These are phyloP conservation scores for Fusarium floridanum DNA, from an alignment of 2,329 filamentous ascomycete species.

Conservation along the genomic window DNA sequence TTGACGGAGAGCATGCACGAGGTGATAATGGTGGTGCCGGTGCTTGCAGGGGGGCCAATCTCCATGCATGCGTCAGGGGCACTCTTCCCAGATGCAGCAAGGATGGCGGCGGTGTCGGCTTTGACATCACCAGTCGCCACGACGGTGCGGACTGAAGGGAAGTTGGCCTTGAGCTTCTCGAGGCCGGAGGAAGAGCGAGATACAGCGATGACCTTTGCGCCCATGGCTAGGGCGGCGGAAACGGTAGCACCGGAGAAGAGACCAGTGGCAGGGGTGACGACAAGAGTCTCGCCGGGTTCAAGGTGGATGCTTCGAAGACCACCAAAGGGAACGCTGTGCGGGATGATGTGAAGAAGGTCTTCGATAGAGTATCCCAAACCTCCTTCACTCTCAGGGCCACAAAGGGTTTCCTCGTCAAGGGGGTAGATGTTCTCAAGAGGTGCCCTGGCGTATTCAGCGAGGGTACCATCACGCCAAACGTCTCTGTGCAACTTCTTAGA, in stretches of 20 bases:
- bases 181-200: conserved; percentile 58
- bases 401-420: conserved; percentile 50
- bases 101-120: conserved; percentile 54
- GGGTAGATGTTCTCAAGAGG: conserved; percentile 52
- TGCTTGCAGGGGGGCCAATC: conserved; percentile 56
- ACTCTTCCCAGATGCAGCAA: conserved; percentile 32
- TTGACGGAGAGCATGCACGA: conserved; percentile 53
- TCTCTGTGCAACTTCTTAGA: conserved; percentile 45
- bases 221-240: conserved; percentile 62
- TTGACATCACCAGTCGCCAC: conserved; percentile 56
- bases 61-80: conserved; percentile 61
- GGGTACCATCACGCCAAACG: conserved; percentile 50
- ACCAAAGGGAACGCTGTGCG: conserved; percentile 57
- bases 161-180: conserved; percentile 45
- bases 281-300: conserved; percentile 61
- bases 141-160: conserved; percentile 53
- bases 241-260: conserved; percentile 62
- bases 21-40: conserved; percentile 54
- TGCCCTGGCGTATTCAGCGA: conserved; percentile 48
- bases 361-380: conserved; percentile 54
- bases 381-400: conserved; percentile 26
- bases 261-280: conserved; percentile 64
- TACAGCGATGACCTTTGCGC: conserved; percentile 64
- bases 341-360: conserved; percentile 55
- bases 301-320: conserved; percentile 59